phyloP scores from a whole-genome alignment of 2,329 filamentous ascomycete genomes.

The Ramularia endophylla region DNA sequence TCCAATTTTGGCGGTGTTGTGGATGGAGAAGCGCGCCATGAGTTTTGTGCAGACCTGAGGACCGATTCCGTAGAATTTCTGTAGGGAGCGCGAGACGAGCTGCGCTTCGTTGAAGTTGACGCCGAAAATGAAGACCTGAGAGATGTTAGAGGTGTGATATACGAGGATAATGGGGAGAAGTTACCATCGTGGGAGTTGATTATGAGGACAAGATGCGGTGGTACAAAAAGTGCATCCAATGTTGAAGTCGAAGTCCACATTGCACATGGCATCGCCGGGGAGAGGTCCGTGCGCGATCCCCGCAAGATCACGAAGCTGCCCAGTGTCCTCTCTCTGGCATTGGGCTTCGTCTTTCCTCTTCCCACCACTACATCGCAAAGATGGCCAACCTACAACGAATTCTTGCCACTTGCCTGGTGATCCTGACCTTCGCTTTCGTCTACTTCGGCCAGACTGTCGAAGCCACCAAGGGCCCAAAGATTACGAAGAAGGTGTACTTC shows the following conservation, averaged over 20 bases:
- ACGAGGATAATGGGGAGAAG: neutral
- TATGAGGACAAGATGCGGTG: slow-evolving; percentile 1
- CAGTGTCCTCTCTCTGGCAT: neutral
- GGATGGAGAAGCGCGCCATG: slow-evolving; percentile 84
- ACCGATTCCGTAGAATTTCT: slow-evolving; percentile 82
- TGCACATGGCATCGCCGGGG: neutral
- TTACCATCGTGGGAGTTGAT: slow-evolving; percentile 12
- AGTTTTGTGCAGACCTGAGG: slow-evolving; percentile 63
- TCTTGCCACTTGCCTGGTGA: slow-evolving; percentile 65
- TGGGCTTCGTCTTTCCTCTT: neutral
- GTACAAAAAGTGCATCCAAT: neutral
- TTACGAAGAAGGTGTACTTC: slow-evolving; percentile 62
- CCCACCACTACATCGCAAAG: slow-evolving; percentile 26
- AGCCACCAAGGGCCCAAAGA: slow-evolving; percentile 67
- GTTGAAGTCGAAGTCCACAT: neutral
- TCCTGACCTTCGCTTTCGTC: slow-evolving; percentile 68
- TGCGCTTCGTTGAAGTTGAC: slow-evolving; percentile 78
- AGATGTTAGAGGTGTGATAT: neutral
- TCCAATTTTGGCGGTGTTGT: slow-evolving; percentile 73
- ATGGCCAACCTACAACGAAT: slow-evolving; percentile 74
- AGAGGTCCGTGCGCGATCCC: too few relatives aligned
- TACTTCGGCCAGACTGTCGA: slow-evolving; percentile 70
- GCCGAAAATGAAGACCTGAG: slow-evolving; percentile 63
- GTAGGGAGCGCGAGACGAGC: slow-evolving; percentile 65
- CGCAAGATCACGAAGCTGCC: neutral